These are phyloP conservation scores for Coemansia asiatica DNA, from an alignment of 192 early-diverging fungal species.

Conservation along the genomic window DNA sequence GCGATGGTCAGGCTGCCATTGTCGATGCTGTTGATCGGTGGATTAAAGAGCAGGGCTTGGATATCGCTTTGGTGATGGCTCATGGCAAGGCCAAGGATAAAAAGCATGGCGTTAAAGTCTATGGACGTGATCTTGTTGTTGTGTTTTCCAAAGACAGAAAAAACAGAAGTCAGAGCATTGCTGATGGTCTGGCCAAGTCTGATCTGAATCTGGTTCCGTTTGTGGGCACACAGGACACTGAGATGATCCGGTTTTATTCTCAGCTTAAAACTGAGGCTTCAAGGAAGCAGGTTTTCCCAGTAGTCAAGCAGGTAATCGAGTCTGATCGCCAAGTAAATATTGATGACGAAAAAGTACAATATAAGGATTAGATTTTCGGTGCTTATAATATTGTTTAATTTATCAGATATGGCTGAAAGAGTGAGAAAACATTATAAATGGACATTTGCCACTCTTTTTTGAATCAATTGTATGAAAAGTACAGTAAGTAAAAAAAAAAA, in stretches of 20 bases:
- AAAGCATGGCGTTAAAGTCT: slow-evolving; percentile 21
- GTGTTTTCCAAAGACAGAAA: slow-evolving; percentile 8
- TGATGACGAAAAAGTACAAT: too few relatives aligned
- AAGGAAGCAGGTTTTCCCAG: slow-evolving; percentile 49
- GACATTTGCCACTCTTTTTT: too few relatives aligned
- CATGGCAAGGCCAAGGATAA: slow-evolving; percentile 46
- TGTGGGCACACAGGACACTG: neutral
- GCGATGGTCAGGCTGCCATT: slow-evolving; percentile 26
- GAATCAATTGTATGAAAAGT: neutral
- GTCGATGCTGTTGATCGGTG: slow-evolving; percentile 22
- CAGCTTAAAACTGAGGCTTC: slow-evolving; percentile 33
- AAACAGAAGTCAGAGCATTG: neutral
- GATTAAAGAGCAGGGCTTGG: slow-evolving; percentile 26
- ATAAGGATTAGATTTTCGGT: neutral
- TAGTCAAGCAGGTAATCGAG: slow-evolving; percentile 30
- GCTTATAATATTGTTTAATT: neutral
- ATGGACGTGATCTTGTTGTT: slow-evolving; percentile 41
- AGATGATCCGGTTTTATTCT: slow-evolving; percentile 12
- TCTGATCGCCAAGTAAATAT: neutral
- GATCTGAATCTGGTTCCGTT: neutral
- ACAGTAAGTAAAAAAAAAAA: neutral
- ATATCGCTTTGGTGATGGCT: slow-evolving; percentile 47
- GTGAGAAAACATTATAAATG: too few relatives aligned
- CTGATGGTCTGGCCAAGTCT: slow-evolving; percentile 3
- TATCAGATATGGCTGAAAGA: too few relatives aligned